These are phyloP conservation scores for Aspergillus candidus DNA, from an alignment of 2,329 filamentous ascomycete species.

Conservation along the genomic window DNA sequence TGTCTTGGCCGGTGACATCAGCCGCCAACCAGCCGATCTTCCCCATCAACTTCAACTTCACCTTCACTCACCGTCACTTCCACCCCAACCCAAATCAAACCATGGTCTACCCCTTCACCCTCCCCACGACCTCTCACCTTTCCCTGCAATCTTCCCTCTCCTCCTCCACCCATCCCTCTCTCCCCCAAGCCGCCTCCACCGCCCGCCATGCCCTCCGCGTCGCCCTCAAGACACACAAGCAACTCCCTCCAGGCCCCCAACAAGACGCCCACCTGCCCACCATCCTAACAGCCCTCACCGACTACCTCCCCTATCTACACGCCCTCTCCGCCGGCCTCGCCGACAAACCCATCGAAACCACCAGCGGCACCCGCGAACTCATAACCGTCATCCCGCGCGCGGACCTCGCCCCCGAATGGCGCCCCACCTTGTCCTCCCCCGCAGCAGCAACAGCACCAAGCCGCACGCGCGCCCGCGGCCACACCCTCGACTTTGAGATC, in stretches of 20 bases:
- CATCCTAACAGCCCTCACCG: constrained; percentile 62
- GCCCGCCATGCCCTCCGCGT: constrained; percentile 77
- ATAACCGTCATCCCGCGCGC: constrained; percentile 63
- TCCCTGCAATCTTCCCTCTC: constrained; percentile 71
- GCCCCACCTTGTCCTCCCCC: constrained; percentile 66
- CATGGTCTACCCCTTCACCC: constrained; percentile 85
- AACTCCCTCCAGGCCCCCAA: constrained; percentile 61
- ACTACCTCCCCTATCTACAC: constrained; percentile 78
- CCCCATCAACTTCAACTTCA: constrained; percentile 11
- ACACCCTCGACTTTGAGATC: constrained; percentile 75
- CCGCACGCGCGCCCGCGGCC: constrained; percentile 57
- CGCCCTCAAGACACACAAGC: constrained; percentile 82
- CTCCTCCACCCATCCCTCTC: constrained; percentile 79
- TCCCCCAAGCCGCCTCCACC: constrained; percentile 75
- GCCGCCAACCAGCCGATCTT: constrained; percentile 7
- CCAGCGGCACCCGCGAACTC: constrained; percentile 47
- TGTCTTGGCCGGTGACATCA: constrained; percentile 18
- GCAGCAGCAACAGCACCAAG: constrained; percentile 26
- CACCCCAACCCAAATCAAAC: constrained; percentile 6
- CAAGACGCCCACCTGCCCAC: constrained; percentile 65
- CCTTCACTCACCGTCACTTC: constrained; percentile 7
- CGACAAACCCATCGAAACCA: constrained; percentile 40
- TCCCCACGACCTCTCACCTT: constrained; percentile 85
- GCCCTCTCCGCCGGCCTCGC: constrained; percentile 69
- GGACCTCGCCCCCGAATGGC: constrained; percentile 70